These are phyloP conservation scores for Leishmania lainsoni DNA, from an alignment of 208 protist genomes.

Conservation along the genomic window DNA sequence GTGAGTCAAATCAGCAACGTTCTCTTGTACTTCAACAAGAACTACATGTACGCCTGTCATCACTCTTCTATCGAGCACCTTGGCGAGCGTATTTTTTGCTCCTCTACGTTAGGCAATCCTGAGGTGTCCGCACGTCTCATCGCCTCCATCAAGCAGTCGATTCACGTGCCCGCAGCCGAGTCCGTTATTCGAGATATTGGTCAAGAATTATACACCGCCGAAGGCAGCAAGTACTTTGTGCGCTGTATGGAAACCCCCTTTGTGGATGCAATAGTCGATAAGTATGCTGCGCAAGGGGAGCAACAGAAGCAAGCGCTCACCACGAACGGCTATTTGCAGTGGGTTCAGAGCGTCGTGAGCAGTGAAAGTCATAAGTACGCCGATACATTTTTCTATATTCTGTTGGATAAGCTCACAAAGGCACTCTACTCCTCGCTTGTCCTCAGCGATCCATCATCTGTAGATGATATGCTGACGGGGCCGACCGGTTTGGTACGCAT, in stretches of 20 bases:
- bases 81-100: slow-evolving; percentile 59
- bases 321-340: slow-evolving; percentile 27
- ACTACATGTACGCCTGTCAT: slow-evolving; percentile 40
- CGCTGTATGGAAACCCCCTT: slow-evolving; percentile 38
- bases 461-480: slow-evolving; percentile 26
- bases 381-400: slow-evolving; percentile 31
- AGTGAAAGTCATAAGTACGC: slow-evolving; percentile 21
- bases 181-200: slow-evolving; percentile 23
- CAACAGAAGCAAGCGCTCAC: slow-evolving; percentile 10
- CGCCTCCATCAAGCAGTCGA: slow-evolving; percentile 22
- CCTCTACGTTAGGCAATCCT: slow-evolving; percentile 23
- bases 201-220: slow-evolving; percentile 30
- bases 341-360: slow-evolving; percentile 24
- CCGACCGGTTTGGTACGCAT: slow-evolving; percentile 19
- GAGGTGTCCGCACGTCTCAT: slow-evolving; percentile 21
- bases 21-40: slow-evolving; percentile 74
- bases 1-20: slow-evolving; percentile 52
- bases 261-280: slow-evolving; percentile 30
- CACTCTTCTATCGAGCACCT: slow-evolving; percentile 47
- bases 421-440: slow-evolving; percentile 29
- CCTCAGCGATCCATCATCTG: slow-evolving; percentile 15
- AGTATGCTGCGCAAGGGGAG: slow-evolving; percentile 20
- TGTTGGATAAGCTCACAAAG: slow-evolving; percentile 27
- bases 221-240: slow-evolving; percentile 28
- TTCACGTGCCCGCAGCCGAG: slow-evolving; percentile 16